phyloP scores from a whole-genome alignment of 768 basidiomycete species.

The Termitomyces sp. region DNA sequence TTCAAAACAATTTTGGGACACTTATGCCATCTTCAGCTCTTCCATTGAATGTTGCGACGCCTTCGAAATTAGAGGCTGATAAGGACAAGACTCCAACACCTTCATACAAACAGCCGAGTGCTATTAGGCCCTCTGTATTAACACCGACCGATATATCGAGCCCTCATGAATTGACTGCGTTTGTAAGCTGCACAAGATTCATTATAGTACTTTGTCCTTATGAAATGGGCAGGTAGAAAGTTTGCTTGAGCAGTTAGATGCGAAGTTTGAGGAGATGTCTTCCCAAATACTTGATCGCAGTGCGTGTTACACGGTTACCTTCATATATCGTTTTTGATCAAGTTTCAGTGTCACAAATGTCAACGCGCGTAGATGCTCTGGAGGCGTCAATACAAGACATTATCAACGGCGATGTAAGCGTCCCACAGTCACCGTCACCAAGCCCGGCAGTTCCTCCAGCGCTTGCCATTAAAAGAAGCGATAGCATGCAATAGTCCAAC shows the following conservation, averaged over 20 bases:
- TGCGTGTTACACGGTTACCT: constrained; percentile 30
- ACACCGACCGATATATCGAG: constrained; percentile 71
- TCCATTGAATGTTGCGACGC: constrained; percentile 63
- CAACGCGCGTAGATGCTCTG: constrained; percentile 80
- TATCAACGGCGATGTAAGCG: constrained; percentile 67
- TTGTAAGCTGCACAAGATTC: constrained; percentile 50
- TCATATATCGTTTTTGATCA: constrained; percentile 5
- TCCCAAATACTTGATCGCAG: constrained; percentile 81
- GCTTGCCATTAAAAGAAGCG: constrained; percentile 35
- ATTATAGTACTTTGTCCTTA: not conserved
- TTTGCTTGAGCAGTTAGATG: constrained; percentile 81
- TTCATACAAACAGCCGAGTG: constrained; percentile 31
- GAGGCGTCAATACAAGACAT: constrained; percentile 91
- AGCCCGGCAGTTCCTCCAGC: constrained; percentile 28
- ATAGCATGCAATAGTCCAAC: constrained; percentile 22
- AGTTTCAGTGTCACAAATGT: constrained; percentile 84
- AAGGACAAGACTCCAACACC: constrained; percentile 50
- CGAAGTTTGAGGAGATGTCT: constrained; percentile 92
- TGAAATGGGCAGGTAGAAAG: constrained; percentile 65
- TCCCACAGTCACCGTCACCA: constrained; percentile 60
- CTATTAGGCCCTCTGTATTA: constrained; percentile 33
- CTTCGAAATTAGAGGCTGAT: constrained; percentile 40
- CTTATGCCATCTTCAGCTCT: constrained; percentile 49
- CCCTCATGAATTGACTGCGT: constrained; percentile 91
- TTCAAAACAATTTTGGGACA: not conserved